Evolutionary conservation across 768 basidiomycete genomes (phyloP).

Genomic region (Suillus americanus): DNA sequence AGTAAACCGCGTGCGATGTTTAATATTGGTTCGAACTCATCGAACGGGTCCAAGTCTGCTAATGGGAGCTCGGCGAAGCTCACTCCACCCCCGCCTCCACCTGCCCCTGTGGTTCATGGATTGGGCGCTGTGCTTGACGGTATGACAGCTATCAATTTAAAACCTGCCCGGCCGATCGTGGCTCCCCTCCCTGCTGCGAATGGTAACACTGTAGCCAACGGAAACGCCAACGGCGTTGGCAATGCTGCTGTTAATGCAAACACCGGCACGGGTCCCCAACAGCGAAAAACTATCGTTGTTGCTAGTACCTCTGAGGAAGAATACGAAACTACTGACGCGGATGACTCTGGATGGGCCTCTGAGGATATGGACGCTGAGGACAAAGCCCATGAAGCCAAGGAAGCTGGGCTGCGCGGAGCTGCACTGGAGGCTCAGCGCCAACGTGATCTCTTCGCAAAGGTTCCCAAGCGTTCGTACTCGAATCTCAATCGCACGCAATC

Average conservation of each 20-base stretch:
- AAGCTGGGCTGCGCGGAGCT: constrained; percentile 45
- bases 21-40: constrained; percentile 61
- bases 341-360: constrained; percentile 63
- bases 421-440: constrained; percentile 63
- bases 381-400: constrained; percentile 30
- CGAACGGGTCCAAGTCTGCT: constrained; percentile 40
- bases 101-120: constrained; percentile 18
- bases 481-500: constrained; percentile 52
- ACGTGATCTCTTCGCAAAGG: constrained; percentile 69
- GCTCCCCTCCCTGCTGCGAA: constrained; percentile 1
- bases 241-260: constrained; percentile 14
- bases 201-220: constrained; percentile 17
- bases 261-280: constrained; percentile 27
- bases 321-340: constrained; percentile 54
- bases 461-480: constrained; percentile 64
- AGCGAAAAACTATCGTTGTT: constrained; percentile 47
- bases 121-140: constrained; percentile 2
- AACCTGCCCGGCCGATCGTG: neutral
- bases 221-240: constrained; percentile 9
- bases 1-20: constrained; percentile 38
- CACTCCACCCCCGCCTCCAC: constrained; percentile 17
- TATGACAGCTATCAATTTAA: constrained; percentile 9
- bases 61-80: constrained; percentile 20
- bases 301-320: constrained; percentile 46
- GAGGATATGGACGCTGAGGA: constrained; percentile 47